A percentile compares a stretch with the other conserved stretches of the same genome.
These are phyloP conservation scores for Cyclotella distinguenda DNA, from an alignment of 108 stramenopile species.

Conservation along the genomic window DNA sequence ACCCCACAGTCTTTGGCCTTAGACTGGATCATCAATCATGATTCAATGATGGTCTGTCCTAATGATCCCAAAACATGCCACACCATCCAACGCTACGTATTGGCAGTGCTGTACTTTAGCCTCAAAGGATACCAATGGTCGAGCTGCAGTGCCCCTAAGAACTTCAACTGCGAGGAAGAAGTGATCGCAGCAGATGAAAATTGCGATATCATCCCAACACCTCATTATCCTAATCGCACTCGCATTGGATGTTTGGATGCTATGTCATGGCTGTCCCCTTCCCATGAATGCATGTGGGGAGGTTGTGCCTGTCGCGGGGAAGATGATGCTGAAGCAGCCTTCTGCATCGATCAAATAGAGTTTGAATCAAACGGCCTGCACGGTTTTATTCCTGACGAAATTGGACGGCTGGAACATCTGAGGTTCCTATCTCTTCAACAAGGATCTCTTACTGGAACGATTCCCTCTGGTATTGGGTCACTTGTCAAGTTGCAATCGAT, in stretches of 20 bases:
- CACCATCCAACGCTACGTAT: slow-evolving; percentile 24
- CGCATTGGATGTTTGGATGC: slow-evolving; percentile 6
- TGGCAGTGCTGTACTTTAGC: slow-evolving; percentile 26
- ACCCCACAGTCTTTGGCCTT: slow-evolving; percentile 31
- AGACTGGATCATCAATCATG: slow-evolving; percentile 33
- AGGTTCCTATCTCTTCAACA: slow-evolving; percentile 26
- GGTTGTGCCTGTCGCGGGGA: slow-evolving; percentile 48
- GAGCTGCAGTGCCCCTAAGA: slow-evolving; percentile 19
- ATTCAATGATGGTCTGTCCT: slow-evolving; percentile 24
- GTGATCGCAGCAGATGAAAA: slow-evolving; percentile 1
- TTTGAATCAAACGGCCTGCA: slow-evolving; percentile 10
- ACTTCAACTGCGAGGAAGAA: slow-evolving; percentile 18
- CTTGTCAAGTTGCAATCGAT: slow-evolving; percentile 21
- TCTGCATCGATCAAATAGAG: slow-evolving; percentile 28
- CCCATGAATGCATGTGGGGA: slow-evolving; percentile 54
- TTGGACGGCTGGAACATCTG: slow-evolving; percentile 25
- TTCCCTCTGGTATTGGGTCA: slow-evolving; percentile 37
- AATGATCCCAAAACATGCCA: slow-evolving; percentile 17
- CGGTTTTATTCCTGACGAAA: slow-evolving; percentile 40
- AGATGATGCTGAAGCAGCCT: slow-evolving; percentile 9
- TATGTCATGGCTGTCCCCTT: slow-evolving; percentile 29
- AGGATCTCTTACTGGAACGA: slow-evolving; percentile 34
- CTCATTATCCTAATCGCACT: background rate
- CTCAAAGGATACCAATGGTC: slow-evolving; percentile 20
- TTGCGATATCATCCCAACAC: background rate